Evolutionary conservation across 2,329 filamentous ascomycete genomes (phyloP), one percentile per base, ranked within the genome.

Genomic region (Aspergillus brunneoviolaceus): DNA sequence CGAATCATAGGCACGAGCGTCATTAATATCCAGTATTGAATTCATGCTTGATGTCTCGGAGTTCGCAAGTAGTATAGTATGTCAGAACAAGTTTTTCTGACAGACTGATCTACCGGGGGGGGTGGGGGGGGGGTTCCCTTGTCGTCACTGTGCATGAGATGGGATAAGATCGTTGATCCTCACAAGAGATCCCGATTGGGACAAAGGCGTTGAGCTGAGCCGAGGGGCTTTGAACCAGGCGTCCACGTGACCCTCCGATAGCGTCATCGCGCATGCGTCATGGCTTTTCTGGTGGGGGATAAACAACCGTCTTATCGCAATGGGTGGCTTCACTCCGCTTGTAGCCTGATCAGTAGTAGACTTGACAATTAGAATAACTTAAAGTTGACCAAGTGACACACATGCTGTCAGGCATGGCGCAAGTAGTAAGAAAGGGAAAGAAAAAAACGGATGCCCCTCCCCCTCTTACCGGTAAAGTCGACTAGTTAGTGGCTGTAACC

Each of bases 221-320:
- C 4, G 16, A 47, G 10, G n/a, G 14, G 23, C 23, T 16, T 7
- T 33, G 7, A 29, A 21, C 14, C 27, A 23, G 23, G 23, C 16
- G 5, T 0, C n/a, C 53, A 55, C 53, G 53, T 55, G 53, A 55
- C 53, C 27, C 33, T 47, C 27, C 27, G 42, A 55, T 49, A 55
- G 45, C 53, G 53, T 55, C 53, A 55, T 55, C 53, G 29, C 27
- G 23, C 49, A 48, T 49, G 39, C 42, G 42, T 49, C 53, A 48
- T 55, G 27, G 42, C 42, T 16, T 29, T 29, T 23, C 23, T 12
- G 49, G 25, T n/a, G 49, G 39, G 39, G 39, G 39, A 45, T 45
- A 45, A 45, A 45, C 39, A 45, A 19, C 14, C 39, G 39, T 45
- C 39, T 45, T 45, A 45, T 45, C 16, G 39, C 11, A 16, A 35